Conservation (phyloP, 306 rosid genomes). For the Lagenaria siceraria region DNA sequence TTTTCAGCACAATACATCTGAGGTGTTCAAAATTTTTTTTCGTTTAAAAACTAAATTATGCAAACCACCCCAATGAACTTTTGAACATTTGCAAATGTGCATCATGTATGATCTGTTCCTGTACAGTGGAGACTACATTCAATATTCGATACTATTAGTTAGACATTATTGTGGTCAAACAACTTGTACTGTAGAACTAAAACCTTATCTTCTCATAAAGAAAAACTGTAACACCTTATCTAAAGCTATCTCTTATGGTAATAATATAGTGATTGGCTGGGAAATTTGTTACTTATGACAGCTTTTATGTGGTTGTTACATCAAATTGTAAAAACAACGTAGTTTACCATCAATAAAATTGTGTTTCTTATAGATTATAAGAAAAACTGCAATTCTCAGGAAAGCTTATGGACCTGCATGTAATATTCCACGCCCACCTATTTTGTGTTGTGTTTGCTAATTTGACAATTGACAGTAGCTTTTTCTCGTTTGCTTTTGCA, state of each 20-base stretch:
- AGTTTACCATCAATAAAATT: background rate
- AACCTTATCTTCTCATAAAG: background rate
- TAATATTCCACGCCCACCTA: background rate
- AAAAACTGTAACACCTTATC: too few species aligned
- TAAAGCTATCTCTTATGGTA: background rate
- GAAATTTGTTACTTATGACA: too few species aligned
- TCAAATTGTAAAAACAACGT: too few species aligned
- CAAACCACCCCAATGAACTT: background rate
- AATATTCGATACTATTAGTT: background rate
- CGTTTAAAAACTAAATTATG: background rate
- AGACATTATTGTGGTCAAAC: background rate
- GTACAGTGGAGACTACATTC: background rate
- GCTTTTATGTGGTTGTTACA: too few species aligned
- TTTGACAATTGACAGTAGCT: background rate
- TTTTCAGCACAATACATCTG: background rate
- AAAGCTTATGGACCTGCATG: background rate
- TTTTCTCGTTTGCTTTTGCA: constrained; percentile 24
- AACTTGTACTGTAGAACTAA: background rate
- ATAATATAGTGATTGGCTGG: background rate
- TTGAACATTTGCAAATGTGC: background rate
- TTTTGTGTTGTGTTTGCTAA: constrained; percentile 14
- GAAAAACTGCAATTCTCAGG: background rate
- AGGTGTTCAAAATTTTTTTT: background rate
- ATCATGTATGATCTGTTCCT: background rate
- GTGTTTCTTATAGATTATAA: background rate